Conservation (phyloP, 2,329 filamentous ascomycete species). For the Colletotrichum eleusines region DNA sequence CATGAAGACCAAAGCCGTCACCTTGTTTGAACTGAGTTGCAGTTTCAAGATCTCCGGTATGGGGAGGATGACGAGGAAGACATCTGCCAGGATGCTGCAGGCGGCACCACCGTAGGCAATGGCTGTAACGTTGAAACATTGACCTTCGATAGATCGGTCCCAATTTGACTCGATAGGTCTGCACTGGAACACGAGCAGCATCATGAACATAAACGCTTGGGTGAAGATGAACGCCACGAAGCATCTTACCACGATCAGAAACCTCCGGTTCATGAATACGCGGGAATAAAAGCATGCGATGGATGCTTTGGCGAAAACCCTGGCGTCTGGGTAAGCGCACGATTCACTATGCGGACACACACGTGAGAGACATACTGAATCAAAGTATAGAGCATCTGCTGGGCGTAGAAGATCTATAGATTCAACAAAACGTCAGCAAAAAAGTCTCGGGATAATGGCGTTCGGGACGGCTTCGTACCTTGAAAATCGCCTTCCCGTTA, state of each 20-base stretch:
- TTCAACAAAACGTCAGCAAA: background rate
- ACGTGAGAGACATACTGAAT: constrained; percentile 29
- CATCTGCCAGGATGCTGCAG: constrained; percentile 41
- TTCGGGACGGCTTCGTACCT: constrained; percentile 4
- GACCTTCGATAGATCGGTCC: constrained; percentile 29
- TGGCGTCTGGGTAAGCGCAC: background rate
- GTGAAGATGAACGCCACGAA: constrained; percentile 31
- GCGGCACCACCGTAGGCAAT: constrained; percentile 34
- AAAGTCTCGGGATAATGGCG: no score
- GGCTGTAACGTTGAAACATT: constrained; percentile 28
- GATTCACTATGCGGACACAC: background rate
- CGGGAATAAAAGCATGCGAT: constrained; percentile 45
- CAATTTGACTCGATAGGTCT: constrained; percentile 40
- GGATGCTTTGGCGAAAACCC: constrained; percentile 44
- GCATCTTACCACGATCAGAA: constrained; percentile 22
- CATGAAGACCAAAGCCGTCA: constrained; percentile 35
- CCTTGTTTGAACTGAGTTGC: constrained; percentile 29
- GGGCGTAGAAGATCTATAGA: constrained; percentile 41
- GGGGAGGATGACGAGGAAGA: constrained; percentile 39
- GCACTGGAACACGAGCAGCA: constrained; percentile 44
- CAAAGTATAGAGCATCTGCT: constrained; percentile 45
- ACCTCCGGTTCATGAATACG: constrained; percentile 40
- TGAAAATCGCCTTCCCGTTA: constrained; percentile 28
- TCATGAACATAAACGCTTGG: constrained; percentile 38
- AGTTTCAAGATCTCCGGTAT: constrained; percentile 40